Conservation (phyloP, 2,329 filamentous ascomycete genomes). For the Trichoderma sp. region DNA sequence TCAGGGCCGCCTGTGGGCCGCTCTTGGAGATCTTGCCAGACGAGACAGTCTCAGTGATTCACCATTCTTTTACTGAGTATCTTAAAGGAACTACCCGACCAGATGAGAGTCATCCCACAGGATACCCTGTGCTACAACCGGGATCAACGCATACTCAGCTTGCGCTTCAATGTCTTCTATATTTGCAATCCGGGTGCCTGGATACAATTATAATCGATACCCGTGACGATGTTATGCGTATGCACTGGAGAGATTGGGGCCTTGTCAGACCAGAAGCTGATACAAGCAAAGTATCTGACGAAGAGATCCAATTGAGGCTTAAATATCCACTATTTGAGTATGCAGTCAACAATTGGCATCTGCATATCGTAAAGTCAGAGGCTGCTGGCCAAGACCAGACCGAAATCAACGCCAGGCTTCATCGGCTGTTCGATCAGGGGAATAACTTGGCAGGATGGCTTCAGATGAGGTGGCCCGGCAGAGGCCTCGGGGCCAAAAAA, state of each 20-base stretch:
- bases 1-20: constrained; percentile 47
- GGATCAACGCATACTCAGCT: constrained; percentile 34
- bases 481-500: background rate
- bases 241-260: background rate
- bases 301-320: constrained; percentile 26
- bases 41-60: constrained; percentile 50
- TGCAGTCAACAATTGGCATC: constrained; percentile 39
- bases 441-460: constrained; percentile 29
- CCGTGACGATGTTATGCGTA: background rate
- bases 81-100: constrained; percentile 37
- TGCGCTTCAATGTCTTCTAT: constrained; percentile 32
- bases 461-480: constrained; percentile 26
- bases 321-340: constrained; percentile 39
- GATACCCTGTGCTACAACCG: constrained; percentile 32
- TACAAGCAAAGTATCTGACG: background rate
- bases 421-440: constrained; percentile 26
- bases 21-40: constrained; percentile 51
- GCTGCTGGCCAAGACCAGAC: constrained; percentile 31
- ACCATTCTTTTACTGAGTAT: constrained; percentile 56
- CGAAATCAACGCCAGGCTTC: constrained; percentile 23
- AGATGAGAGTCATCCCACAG: background rate
- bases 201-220: background rate
- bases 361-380: constrained; percentile 36
- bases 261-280: background rate
- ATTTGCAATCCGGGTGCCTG: constrained; percentile 33